Conservation (phyloP, 106 monocot genomes). For the Dendrobium nobile region DNA sequence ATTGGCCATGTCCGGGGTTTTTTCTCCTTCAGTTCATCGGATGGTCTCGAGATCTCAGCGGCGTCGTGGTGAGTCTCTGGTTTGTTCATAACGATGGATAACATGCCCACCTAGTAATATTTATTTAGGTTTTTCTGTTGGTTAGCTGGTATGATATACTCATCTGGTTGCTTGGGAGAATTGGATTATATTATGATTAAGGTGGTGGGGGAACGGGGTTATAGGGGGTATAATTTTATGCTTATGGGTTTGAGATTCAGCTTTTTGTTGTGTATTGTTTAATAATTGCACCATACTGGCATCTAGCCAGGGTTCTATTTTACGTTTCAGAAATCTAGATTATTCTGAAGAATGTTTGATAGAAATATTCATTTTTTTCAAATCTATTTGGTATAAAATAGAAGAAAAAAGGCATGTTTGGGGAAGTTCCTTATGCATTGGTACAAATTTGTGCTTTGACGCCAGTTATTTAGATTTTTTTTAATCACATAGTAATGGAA, state of each 20-base stretch:
- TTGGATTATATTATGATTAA: not conserved
- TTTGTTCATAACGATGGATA: not conserved
- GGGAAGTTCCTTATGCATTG: no score
- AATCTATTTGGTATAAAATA: no score
- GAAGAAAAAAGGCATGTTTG: no score
- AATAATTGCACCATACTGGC: not conserved
- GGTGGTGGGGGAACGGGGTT: not conserved
- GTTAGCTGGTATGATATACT: not conserved
- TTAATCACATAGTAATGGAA: no score
- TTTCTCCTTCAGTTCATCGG: not conserved
- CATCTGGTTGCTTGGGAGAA: not conserved
- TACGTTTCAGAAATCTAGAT: not conserved
- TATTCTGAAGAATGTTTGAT: no score
- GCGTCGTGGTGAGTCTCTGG: not conserved
- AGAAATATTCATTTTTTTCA: no score
- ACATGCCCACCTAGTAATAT: not conserved
- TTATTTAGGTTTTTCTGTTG: not conserved
- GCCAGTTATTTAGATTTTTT: no score
- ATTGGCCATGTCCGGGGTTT: not conserved
- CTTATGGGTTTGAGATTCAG: not conserved
- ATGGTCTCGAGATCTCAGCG: not conserved
- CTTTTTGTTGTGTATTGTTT: not conserved
- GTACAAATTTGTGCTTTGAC: no score
- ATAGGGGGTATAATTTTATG: not conserved
- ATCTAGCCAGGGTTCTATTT: not conserved